These are phyloP conservation scores for Oryza punctata DNA, from an alignment of 176 grass and related monocot genomes.

Conservation along the genomic window DNA sequence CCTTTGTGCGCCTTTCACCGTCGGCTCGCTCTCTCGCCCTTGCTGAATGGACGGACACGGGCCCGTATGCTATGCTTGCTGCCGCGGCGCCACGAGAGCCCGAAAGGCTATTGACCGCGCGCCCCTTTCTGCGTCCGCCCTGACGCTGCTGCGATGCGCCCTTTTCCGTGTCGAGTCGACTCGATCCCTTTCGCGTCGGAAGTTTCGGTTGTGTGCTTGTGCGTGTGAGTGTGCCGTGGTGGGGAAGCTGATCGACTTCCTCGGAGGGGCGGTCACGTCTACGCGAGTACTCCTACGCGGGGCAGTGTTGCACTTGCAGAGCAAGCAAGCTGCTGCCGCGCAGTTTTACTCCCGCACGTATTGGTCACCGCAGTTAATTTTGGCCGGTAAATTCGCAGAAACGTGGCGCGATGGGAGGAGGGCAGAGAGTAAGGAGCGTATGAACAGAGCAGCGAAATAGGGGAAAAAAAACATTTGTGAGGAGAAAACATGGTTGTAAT, in stretches of 20 bases:
- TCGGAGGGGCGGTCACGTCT: neutral
- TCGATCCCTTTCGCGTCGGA: neutral
- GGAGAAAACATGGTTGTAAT: neutral
- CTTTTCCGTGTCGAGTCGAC: conserved; percentile 39
- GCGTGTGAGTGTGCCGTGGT: conserved; percentile 17
- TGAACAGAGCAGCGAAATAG: neutral
- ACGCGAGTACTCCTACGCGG: neutral
- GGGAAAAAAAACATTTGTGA: neutral
- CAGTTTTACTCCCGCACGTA: neutral
- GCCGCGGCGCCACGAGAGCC: neutral
- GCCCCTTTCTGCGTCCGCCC: conserved; percentile 18
- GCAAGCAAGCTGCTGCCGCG: neutral
- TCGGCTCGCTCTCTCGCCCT: neutral
- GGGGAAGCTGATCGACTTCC: conserved; percentile 6
- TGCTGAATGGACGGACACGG: too few species aligned
- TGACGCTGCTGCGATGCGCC: conserved; percentile 12
- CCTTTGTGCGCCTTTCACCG: neutral
- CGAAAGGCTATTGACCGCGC: neutral
- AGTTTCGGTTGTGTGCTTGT: conserved; percentile 8
- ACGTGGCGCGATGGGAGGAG: neutral
- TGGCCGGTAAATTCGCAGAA: neutral
- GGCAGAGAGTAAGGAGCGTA: neutral
- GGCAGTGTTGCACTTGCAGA: neutral
- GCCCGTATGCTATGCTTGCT: too few species aligned
- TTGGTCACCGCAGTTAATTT: neutral